These are phyloP conservation scores for Aspergillus tanneri DNA, from an alignment of 2,329 filamentous ascomycete genomes.

Conservation along the genomic window DNA sequence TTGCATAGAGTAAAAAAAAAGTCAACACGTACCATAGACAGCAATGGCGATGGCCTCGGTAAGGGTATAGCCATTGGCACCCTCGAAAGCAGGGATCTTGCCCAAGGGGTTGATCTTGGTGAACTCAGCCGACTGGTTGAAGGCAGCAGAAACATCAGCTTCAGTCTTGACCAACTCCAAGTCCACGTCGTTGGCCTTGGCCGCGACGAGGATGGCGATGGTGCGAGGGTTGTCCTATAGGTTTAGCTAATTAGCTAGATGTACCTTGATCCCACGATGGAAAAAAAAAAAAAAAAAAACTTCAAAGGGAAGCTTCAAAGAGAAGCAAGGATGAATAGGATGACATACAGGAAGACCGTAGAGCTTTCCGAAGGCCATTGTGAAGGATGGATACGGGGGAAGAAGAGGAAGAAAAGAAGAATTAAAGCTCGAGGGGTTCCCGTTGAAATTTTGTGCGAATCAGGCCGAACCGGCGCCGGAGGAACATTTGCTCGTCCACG, in stretches of 20 bases:
- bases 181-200: conserved; percentile 96
- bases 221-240: conserved; percentile 82
- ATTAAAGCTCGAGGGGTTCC: conserved; percentile 19
- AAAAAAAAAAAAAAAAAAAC: conserved; percentile 8
- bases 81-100: conserved; percentile 91
- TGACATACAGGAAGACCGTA: conserved; percentile 76
- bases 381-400: conserved; percentile 41
- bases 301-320: conserved; percentile 6
- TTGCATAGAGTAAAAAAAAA: conserved; percentile 19
- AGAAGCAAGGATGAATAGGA: neutral
- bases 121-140: conserved; percentile 71
- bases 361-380: conserved; percentile 96
- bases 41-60: conserved; percentile 91
- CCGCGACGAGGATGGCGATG: conserved; percentile 83
- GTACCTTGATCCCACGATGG: conserved; percentile 19
- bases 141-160: conserved; percentile 53
- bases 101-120: conserved; percentile 80
- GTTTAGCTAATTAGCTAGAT: conserved; percentile 11
- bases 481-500: conserved; percentile 27
- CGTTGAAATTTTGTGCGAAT: conserved; percentile 30
- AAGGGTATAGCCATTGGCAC: conserved; percentile 85
- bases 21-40: conserved; percentile 81
- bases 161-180: conserved; percentile 74
- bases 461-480: conserved; percentile 26
- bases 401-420: conserved; percentile 20